phyloP scores from a whole-genome alignment of 768 basidiomycete species.

The Lactifluus pinguis region DNA sequence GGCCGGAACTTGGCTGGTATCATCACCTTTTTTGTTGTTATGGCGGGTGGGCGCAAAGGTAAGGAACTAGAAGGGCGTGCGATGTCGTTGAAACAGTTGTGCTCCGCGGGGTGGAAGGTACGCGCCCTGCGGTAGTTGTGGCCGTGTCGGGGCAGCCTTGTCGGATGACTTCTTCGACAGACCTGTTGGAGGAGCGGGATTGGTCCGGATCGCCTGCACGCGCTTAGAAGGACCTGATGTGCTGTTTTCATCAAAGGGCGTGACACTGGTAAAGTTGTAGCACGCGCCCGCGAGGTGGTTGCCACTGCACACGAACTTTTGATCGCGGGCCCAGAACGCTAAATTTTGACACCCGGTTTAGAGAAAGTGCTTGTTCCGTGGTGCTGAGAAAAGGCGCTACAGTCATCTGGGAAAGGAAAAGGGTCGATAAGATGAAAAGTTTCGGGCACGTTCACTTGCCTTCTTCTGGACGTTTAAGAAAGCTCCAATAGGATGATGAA shows the following conservation, averaged over 20 bases:
- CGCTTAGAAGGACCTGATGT: neutral
- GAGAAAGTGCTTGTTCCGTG: too few relatives aligned
- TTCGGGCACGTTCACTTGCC: neutral
- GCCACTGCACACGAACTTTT: neutral
- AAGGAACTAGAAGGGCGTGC: conserved; percentile 5
- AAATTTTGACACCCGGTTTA: neutral
- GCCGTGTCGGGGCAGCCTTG: neutral
- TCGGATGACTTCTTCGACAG: neutral
- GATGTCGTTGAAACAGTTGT: neutral
- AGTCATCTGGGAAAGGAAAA: too few relatives aligned
- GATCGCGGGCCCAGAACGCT: neutral
- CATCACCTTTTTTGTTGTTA: neutral
- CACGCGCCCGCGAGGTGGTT: neutral
- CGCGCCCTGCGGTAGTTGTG: neutral
- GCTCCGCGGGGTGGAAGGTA: neutral
- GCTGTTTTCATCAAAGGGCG: too few relatives aligned
- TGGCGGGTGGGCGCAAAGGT: neutral
- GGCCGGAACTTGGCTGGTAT: neutral
- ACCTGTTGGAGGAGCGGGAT: neutral
- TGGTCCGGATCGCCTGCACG: neutral
- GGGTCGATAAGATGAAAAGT: too few relatives aligned
- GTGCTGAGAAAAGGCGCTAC: too few relatives aligned
- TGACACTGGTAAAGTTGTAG: neutral
- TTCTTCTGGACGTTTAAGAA: neutral
- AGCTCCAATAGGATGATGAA: neutral